Conservation (phyloP, 305 asterid species). For the Fraxinus xanthoxyloides region DNA sequence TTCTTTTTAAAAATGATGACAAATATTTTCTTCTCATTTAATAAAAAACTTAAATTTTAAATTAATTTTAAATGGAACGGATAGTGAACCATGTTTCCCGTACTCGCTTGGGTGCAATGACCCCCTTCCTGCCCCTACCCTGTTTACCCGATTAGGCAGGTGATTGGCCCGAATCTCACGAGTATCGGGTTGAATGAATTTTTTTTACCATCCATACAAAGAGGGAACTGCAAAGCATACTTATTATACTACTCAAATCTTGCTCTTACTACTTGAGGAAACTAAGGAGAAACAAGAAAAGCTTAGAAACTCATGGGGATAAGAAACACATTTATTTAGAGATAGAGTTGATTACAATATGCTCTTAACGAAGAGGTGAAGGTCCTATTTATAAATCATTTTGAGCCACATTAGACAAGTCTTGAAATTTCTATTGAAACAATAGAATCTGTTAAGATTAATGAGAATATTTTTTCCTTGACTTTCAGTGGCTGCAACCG, state of each 20-base stretch:
- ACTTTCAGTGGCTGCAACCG: background rate
- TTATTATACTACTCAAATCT: background rate
- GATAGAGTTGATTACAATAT: background rate
- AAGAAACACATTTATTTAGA: background rate
- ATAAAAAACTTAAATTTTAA: too few species aligned
- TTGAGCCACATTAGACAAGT: background rate
- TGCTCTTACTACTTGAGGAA: background rate
- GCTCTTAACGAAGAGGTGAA: background rate
- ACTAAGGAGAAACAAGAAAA: background rate
- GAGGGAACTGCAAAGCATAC: too few species aligned
- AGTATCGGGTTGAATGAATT: too few species aligned
- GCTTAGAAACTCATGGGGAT: background rate
- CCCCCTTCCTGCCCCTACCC: too few species aligned
- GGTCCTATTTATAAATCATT: background rate
- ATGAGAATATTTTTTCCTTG: background rate
- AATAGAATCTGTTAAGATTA: background rate
- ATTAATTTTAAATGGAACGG: too few species aligned
- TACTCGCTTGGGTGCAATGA: too few species aligned
- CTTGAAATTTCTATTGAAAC: background rate
- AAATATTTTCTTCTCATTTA: too few species aligned
- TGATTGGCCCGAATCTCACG: too few species aligned
- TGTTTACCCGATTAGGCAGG: too few species aligned
- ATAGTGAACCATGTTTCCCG: too few species aligned
- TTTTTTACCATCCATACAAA: too few species aligned
- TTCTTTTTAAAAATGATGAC: too few species aligned